phyloP scores from a whole-genome alignment of 306 rosid species.

The Mimosa pudica region DNA sequence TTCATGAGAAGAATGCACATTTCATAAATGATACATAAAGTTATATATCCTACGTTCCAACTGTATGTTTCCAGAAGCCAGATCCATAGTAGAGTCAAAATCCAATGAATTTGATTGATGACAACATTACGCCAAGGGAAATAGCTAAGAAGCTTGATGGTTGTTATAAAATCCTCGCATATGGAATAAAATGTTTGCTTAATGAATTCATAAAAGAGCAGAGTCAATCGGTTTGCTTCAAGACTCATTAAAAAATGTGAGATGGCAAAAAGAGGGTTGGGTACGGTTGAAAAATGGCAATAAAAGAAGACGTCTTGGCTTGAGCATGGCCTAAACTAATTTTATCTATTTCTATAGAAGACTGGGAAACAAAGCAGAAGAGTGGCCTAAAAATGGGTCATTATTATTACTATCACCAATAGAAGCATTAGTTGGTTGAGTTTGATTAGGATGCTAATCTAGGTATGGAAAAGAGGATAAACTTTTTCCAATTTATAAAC shows the following conservation, averaged over 20 bases:
- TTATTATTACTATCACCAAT: neutral
- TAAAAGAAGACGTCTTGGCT: neutral
- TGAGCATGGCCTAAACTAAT: neutral
- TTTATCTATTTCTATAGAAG: neutral
- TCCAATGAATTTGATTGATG: neutral
- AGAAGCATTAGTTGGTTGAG: conserved; percentile 5
- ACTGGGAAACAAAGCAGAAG: neutral
- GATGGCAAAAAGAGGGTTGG: too few relatives aligned
- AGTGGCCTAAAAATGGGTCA: neutral
- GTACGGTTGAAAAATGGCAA: too few relatives aligned
- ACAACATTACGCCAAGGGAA: neutral
- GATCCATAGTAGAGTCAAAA: neutral
- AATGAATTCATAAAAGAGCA: neutral
- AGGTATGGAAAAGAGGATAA: neutral
- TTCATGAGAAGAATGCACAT: neutral
- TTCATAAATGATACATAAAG: neutral
- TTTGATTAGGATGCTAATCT: neutral
- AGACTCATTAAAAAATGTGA: neutral
- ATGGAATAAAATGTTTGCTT: neutral
- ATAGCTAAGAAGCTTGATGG: neutral
- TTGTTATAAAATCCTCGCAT: too few relatives aligned
- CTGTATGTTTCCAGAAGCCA: neutral
- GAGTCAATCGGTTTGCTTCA: neutral
- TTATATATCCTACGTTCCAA: neutral
- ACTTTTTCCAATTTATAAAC: neutral